Percentiles rank a stretch among this genome's conserved stretches.
These are phyloP conservation scores for Venturia pyrina DNA, from an alignment of 2,329 filamentous ascomycete species.

Conservation along the genomic window DNA sequence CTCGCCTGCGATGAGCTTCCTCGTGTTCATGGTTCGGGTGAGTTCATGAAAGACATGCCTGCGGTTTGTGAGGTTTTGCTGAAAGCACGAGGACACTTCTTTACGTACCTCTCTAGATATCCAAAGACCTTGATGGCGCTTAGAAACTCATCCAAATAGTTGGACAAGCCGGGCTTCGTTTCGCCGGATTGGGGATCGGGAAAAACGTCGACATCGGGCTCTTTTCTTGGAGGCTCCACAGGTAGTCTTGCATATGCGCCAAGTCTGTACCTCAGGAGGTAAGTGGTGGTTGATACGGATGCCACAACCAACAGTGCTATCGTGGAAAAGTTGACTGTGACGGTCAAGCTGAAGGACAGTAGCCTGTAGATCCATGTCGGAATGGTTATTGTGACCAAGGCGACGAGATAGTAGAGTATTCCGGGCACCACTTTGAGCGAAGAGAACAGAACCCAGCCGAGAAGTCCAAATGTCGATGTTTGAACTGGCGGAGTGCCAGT, in stretches of 20 bases:
- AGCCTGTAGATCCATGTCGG: slow-evolving; percentile 83
- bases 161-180: slow-evolving; percentile 82
- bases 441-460: slow-evolving; percentile 40
- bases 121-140: slow-evolving; percentile 99
- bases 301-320: slow-evolving; percentile 59
- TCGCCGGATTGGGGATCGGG: slow-evolving; percentile 86
- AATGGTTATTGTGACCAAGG: slow-evolving; percentile 77
- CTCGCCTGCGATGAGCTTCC: slow-evolving; percentile 91
- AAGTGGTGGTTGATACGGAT: slow-evolving; percentile 76
- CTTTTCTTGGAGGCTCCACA: slow-evolving; percentile 89
- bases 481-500: background rate
- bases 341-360: slow-evolving; percentile 85
- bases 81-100: slow-evolving; percentile 82
- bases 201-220: slow-evolving; percentile 90
- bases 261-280: slow-evolving; percentile 91
- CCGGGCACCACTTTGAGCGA: slow-evolving; percentile 45
- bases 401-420: slow-evolving; percentile 66
- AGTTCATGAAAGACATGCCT: slow-evolving; percentile 89
- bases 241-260: slow-evolving; percentile 95
- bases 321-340: slow-evolving; percentile 98
- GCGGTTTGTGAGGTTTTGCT: slow-evolving; percentile 91
- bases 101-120: slow-evolving; percentile 63
- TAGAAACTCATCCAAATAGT: slow-evolving; percentile 93
- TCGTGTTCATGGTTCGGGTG: slow-evolving; percentile 94
- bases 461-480: slow-evolving; percentile 27